Base-by-base conservation (phyloP, 164 flowering plant species). In the Taxillus chinensis region DNA sequence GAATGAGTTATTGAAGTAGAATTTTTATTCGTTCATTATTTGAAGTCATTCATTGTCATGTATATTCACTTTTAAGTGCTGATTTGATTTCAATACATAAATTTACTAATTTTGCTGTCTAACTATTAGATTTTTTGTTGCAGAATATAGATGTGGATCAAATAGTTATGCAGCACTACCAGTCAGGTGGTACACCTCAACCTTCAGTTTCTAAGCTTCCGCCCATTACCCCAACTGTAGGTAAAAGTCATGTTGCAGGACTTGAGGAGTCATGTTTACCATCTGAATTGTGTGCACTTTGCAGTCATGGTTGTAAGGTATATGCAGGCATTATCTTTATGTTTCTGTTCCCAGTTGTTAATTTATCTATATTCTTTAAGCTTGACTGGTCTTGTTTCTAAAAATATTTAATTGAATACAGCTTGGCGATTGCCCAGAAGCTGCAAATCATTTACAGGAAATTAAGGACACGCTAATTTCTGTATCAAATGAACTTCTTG, bases 101-200 rank as follows among this genome's bases (percentile, higher is more conserved):
- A 15, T 62, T 67, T 10, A 13, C 54, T 27, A 49, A 7, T 64
- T 16, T 59, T 10, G 38, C 39, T 3, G 8, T 3, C 40, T 45
- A 6, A 7, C 46, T 27, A 27, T 27, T 27, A 27, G 27, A 27
- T 0, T 71, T 54, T 75, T 62, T 65, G 55, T 67, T 73, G 58
- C 83, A 93, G 97, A 71, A 74, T 74, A 80, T 93, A 66, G 97
- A 93, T 70, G 83, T 93, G 59, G 99, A 93, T 73, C 95, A 89
- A 76, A 87, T 93, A 63, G 86, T 87, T 50, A 71, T 74, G 78
- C 80, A 89, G 67, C 97, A 93, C 67, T 81, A 77, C 71, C 92
- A 90, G 62, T 69, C 92, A 41, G 71, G 71, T 70, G 69, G 77
- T 71, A 84, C 96, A 13, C 96, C 95, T 65, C 88, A 81, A 75